A percentile compares a stretch with the other conserved stretches of the same genome.
phyloP scores from a whole-genome alignment of 225 moss, liverwort and hornwort genomes.

The Climacium dendroides region DNA sequence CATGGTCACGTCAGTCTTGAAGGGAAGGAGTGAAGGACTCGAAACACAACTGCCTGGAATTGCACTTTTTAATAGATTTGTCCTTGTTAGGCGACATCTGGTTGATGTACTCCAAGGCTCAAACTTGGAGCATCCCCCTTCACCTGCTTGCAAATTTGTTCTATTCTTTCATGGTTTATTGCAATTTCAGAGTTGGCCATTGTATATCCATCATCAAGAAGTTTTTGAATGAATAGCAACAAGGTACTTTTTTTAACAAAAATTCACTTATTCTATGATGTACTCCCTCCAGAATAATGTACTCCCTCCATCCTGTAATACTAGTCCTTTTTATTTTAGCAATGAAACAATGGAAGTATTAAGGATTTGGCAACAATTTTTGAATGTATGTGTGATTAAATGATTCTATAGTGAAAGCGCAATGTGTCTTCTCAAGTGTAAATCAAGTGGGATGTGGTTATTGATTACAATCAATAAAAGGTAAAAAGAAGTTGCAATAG shows the following conservation, averaged over 20 bases:
- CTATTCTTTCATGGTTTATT: neutral
- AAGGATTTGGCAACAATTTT: neutral
- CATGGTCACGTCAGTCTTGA: neutral
- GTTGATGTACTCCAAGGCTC: neutral
- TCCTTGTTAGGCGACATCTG: neutral
- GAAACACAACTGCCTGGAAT: neutral
- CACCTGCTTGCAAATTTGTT: neutral
- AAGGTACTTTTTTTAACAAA: neutral
- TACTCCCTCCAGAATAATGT: fast-evolving
- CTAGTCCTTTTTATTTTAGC: neutral
- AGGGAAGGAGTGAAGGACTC: neutral
- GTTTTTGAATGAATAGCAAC: neutral
- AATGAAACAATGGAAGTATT: neutral
- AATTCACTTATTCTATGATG: neutral
- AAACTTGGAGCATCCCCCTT: neutral
- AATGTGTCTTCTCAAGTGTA: no score
- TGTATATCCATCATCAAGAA: neutral
- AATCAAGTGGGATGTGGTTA: neutral
- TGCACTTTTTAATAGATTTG: neutral
- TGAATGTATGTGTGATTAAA: neutral
- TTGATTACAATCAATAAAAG: neutral
- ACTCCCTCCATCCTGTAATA: fast-evolving
- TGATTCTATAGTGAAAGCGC: neutral
- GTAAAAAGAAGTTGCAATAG: no score
- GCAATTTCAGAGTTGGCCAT: neutral